These are phyloP conservation scores for Gremmenia infestans DNA, from an alignment of 2,329 filamentous ascomycete genomes.

Conservation along the genomic window DNA sequence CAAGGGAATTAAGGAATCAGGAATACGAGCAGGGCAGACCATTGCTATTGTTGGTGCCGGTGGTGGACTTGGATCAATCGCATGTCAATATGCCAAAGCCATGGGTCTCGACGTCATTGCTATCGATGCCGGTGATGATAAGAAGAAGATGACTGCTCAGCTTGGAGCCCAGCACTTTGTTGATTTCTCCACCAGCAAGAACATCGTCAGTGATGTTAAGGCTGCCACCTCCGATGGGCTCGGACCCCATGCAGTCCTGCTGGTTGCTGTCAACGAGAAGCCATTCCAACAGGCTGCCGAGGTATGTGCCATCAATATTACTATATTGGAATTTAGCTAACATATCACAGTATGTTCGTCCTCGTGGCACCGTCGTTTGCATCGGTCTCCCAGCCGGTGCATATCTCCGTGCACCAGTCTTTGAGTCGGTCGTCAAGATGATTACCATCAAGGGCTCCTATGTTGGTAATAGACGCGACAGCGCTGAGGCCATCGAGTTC, in stretches of 20 bases:
- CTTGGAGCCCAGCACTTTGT: slow-evolving; percentile 71
- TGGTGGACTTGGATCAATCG: slow-evolving; percentile 74
- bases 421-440: slow-evolving; percentile 85
- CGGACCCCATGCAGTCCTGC: slow-evolving; percentile 80
- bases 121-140: slow-evolving; percentile 80
- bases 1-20: slow-evolving; percentile 85
- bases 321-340: no score
- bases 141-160: slow-evolving; percentile 62
- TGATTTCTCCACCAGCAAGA: slow-evolving; percentile 72
- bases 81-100: slow-evolving; percentile 82
- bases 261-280: slow-evolving; percentile 82
- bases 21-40: slow-evolving; percentile 65
- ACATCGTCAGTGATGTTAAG: slow-evolving; percentile 81
- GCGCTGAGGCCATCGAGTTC: slow-evolving; percentile 86
- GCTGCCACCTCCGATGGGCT: slow-evolving; percentile 72
- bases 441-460: slow-evolving; percentile 89
- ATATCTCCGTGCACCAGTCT: slow-evolving; percentile 77
- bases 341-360: slow-evolving; percentile 66
- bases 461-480: slow-evolving; percentile 87
- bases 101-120: slow-evolving; percentile 81
- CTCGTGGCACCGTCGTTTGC: slow-evolving; percentile 77
- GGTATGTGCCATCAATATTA: slow-evolving; percentile 21
- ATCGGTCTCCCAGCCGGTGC: slow-evolving; percentile 83
- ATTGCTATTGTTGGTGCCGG: slow-evolving; percentile 84
- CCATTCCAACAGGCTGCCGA: slow-evolving; percentile 90